Percentiles rank a stretch among this genome's conserved stretches.
These are phyloP conservation scores for Calocybe indica DNA, from an alignment of 768 basidiomycete genomes.

Conservation along the genomic window DNA sequence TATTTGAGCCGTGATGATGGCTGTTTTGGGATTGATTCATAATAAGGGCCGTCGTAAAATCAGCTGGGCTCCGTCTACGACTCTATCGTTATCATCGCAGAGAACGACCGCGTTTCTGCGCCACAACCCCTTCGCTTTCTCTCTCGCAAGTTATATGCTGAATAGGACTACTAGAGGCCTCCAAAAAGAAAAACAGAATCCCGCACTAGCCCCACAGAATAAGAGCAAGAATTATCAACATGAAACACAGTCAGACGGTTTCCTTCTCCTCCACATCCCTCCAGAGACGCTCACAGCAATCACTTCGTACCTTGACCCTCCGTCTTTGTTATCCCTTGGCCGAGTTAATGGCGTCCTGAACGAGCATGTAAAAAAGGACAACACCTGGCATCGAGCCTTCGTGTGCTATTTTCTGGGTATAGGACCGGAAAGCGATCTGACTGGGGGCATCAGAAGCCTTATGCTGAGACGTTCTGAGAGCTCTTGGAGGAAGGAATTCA, in stretches of 20 bases:
- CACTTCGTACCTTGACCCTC: constrained; percentile 66
- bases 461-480: constrained; percentile 48
- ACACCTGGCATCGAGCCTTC: constrained; percentile 77
- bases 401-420: constrained; percentile 61
- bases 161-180: too few relatives aligned
- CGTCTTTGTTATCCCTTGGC: constrained; percentile 51
- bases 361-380: constrained; percentile 69
- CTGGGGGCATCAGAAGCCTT: constrained; percentile 37
- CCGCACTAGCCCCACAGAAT: too few relatives aligned
- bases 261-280: constrained; percentile 50
- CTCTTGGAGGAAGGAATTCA: constrained; percentile 70
- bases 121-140: too few relatives aligned
- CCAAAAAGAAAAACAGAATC: too few relatives aligned
- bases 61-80: too few relatives aligned
- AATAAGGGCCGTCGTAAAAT: too few relatives aligned
- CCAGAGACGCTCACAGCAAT: constrained; percentile 71
- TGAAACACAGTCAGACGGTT: constrained; percentile 31
- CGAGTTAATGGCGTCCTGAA: constrained; percentile 45
- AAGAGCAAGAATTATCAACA: constrained; percentile 28
- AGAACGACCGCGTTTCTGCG: too few relatives aligned
- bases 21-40: too few relatives aligned
- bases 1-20: too few relatives aligned
- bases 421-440: constrained; percentile 54
- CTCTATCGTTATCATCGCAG: too few relatives aligned
- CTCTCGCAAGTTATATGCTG: too few relatives aligned